Base-by-base conservation (phyloP, 768 basidiomycete species). In the Trametes cingulata region DNA sequence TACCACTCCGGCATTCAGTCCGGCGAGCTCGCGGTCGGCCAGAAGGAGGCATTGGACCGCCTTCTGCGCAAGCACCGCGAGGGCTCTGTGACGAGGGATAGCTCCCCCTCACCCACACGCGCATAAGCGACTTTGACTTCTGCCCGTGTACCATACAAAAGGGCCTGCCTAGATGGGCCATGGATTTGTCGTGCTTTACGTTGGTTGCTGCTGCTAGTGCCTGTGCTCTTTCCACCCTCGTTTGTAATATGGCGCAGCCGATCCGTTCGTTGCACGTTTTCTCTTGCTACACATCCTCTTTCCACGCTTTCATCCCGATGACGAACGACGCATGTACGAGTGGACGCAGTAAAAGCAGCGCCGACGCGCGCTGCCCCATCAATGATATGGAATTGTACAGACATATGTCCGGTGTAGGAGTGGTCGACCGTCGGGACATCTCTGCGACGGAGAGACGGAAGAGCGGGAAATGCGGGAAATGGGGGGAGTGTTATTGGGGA, bases 1-100 rank as follows among this genome's bases (percentile, higher is more conserved):
- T 98, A 97, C 77, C 95, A 98, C 80, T 90, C 90, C 53, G 94
- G 90, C 35, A 94, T 98, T 73, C 87, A 90, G 71, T 88, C 88
- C 37, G 97, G 97, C 58, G 87, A 92, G 72, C 90, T 99, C 68
- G 86, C 85, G 45, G 89, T 98, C 42, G 95, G 97, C n/a, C 92
- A 98, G 76, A 90, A 88, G 76, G 89, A 91, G 70, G 88, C 92
- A 6, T 82, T 98, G 29, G 95, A 98, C 74, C 83, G 87, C 60
- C 80, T 98, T 33, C 82, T 98, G 65, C 83, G 82, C 77, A 84
- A 84, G 78, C 93, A 95, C 76, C 84, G 86, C 56, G 79, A 79
- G 52, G 67, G 65, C 53, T 54, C 42, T 4, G 5, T 33, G 12
- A 46, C 63, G 22, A 33, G 47, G 15, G 58, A 42, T 36, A 61